These are phyloP conservation scores for Carex kokanica DNA, from an alignment of 176 grass and related monocot species.

Conservation along the genomic window DNA sequence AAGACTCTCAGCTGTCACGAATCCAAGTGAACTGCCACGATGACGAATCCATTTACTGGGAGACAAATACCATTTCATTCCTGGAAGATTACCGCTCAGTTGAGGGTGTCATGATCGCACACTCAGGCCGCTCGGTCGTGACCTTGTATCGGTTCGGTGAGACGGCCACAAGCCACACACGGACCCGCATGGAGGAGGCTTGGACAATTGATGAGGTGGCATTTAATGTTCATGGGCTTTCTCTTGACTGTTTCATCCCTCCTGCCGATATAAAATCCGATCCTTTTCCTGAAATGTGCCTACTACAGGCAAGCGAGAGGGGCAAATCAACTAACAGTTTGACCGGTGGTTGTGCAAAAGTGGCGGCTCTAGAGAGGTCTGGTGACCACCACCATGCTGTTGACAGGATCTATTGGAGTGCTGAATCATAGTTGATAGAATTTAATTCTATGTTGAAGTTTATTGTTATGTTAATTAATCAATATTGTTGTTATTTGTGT, in stretches of 20 bases:
- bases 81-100: conserved; percentile 74
- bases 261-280: conserved; percentile 74
- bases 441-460: neutral
- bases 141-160: conserved; percentile 92
- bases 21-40: conserved; percentile 69
- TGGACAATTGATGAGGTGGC: conserved; percentile 98
- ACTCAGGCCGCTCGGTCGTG: conserved; percentile 57
- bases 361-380: conserved; percentile 5
- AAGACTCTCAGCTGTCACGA: conserved; percentile 88
- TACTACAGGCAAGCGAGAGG: conserved; percentile 28
- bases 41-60: conserved; percentile 82
- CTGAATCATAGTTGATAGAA: conserved; percentile 10
- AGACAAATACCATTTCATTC: conserved; percentile 74
- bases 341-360: conserved; percentile 5
- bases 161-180: conserved; percentile 87
- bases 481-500: neutral
- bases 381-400: conserved; percentile 12
- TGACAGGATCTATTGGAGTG: conserved; percentile 14
- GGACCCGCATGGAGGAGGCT: conserved; percentile 89
- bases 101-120: conserved; percentile 88
- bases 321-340: conserved; percentile 8
- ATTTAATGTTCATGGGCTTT: conserved; percentile 84
- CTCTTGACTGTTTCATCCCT: conserved; percentile 91
- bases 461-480: neutral
- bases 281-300: conserved; percentile 57